Percentiles rank a stretch among this genome's conserved stretches.
phyloP scores from a whole-genome alignment of 1,139 yeast genomes.

The Saccharomycopsis hybrid region DNA sequence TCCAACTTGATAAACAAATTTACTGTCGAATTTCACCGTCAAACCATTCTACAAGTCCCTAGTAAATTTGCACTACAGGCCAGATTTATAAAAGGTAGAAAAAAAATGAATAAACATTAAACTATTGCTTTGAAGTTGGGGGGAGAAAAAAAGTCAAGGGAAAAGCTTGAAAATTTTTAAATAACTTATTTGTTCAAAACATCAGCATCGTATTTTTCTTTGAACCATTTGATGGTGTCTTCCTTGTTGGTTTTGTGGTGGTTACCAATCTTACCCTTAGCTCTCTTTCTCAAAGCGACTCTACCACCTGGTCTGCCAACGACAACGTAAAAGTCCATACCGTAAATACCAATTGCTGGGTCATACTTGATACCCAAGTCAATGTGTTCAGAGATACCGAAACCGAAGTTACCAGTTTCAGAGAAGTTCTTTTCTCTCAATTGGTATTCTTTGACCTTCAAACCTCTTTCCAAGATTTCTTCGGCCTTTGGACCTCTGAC shows the following conservation, averaged over 20 bases:
- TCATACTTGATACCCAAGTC: constrained; percentile 99
- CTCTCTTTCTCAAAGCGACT: constrained; percentile 98
- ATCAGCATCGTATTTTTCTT: constrained; percentile 99
- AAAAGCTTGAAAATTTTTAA: too few relatives aligned
- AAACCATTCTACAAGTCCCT: too few relatives aligned
- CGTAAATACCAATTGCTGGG: constrained; percentile 99
- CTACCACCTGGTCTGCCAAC: constrained; percentile 99
- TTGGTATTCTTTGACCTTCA: constrained; percentile 99
- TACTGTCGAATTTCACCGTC: too few relatives aligned
- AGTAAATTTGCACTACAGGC: too few relatives aligned
- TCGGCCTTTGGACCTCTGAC: constrained; percentile 99
- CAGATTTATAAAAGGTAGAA: too few relatives aligned
- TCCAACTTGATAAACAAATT: too few relatives aligned
- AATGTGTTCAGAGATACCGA: constrained; percentile 99
- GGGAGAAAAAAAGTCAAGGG: constrained; percentile 1
- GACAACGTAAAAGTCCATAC: constrained; percentile 99
- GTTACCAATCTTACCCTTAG: constrained; percentile 84
- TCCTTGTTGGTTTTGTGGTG: constrained; percentile 87
- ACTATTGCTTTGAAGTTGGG: neutral
- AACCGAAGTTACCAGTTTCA: constrained; percentile 99
- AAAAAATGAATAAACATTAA: too few relatives aligned
- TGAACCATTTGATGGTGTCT: constrained; percentile 98
- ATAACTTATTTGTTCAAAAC: constrained; percentile 70
- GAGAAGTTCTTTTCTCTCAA: constrained; percentile 92
- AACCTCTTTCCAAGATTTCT: constrained; percentile 99